Conservation (phyloP, 2,329 filamentous ascomycete genomes). For the Trichoderma sp. region DNA sequence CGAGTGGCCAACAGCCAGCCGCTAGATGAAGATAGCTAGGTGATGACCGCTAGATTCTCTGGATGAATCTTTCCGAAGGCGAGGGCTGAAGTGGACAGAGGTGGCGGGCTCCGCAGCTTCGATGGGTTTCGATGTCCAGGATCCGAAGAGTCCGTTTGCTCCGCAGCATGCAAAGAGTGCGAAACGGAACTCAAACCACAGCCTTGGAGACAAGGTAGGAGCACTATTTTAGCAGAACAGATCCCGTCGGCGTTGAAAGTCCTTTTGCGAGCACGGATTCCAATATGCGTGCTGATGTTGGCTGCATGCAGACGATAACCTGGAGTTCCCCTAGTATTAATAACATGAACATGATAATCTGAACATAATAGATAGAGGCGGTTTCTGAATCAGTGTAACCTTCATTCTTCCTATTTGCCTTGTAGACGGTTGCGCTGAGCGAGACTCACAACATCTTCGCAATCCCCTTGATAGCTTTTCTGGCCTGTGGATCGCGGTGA, state of each 20-base stretch:
- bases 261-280: background rate
- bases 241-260: background rate
- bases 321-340: too few relatives aligned
- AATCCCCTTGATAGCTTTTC: background rate
- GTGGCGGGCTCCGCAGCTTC: background rate
- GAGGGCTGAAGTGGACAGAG: background rate
- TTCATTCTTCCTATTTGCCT: background rate
- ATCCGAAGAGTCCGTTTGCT: constrained; percentile 1
- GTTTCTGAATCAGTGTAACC: background rate
- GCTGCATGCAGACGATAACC: background rate
- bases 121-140: background rate
- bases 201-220: background rate
- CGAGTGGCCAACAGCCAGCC: background rate
- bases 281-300: background rate
- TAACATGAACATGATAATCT: background rate
- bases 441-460: background rate
- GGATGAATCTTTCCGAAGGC: background rate
- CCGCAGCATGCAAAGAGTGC: background rate
- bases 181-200: background rate
- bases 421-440: background rate
- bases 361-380: background rate
- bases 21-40: background rate
- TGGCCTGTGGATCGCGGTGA: background rate
- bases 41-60: background rate
- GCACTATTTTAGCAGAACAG: background rate